Base-by-base conservation (phyloP, 192 early-diverging fungal species). In the Podila horticola region DNA sequence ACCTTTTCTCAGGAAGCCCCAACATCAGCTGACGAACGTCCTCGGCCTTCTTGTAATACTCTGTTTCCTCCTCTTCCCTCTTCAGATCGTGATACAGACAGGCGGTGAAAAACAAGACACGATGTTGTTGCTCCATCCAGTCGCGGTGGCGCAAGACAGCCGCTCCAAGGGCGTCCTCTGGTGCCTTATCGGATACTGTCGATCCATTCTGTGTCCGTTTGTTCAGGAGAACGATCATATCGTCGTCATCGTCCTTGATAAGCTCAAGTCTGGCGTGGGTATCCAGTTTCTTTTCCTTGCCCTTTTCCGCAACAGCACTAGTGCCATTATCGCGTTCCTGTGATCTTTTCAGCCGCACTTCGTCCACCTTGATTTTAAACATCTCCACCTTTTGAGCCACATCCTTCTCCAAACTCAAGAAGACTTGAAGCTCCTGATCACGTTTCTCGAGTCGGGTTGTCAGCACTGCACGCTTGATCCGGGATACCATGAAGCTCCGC, bases 41-140 rank as follows among this genome's bases (percentile, higher is more conserved):
- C 50, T 86, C 83, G 15, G 86, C 86, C 29, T 38, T 62, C 9
- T 85, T 67, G 41, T 86, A 86, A 22, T 58, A 77, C 17, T 69
- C 48, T 2, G 70, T 85, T 69, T 91, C 90, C 30, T 74, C 66
- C 10, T 62, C 67, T 58, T 86, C 75, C 62, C 84, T 69, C 61
- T 84, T 83, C 64, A 91, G 41, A 30, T 84, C 83, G 58, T 88
- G 84, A 65, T 87, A 84, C 24, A 87, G 71, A 38, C 86, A 85
- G 2, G 92, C 92, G 15, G 83, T 86, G 62, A 88, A 93, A 70
- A 88, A 93, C 45, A 89, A 60, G 15, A 86, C 64, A 7, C 85
- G 86, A 76, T 93, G 92, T 36, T 89, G 74, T 41, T 90, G 55
- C 33, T 87, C 84, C 19, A 84, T 79, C 74, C 84, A 89, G 5